A percentile compares a stretch with the other conserved stretches of the same genome.
Evolutionary conservation across 176 grass and related monocot species (phyloP).

Genomic region (Ensete ventricosum): DNA sequence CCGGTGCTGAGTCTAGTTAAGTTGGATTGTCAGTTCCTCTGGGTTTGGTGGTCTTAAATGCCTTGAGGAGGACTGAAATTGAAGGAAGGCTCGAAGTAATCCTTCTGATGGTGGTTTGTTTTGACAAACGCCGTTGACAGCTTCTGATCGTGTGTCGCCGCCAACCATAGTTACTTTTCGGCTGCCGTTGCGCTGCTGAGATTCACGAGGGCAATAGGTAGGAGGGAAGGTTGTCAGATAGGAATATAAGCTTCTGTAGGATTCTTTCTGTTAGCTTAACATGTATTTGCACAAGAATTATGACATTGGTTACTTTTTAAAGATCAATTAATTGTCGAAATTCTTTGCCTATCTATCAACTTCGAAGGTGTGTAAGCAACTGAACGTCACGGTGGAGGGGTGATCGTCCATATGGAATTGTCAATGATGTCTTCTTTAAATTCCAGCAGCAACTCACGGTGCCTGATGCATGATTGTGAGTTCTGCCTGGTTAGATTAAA

Average conservation of each 20-base stretch:
- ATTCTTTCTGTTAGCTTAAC: not conserved
- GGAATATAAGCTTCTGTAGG: not conserved
- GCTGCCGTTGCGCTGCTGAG: too few relatives aligned
- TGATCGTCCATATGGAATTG: too few relatives aligned
- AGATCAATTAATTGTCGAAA: too few relatives aligned
- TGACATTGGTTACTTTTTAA: too few relatives aligned
- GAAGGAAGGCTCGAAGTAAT: not conserved
- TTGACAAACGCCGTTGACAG: not conserved
- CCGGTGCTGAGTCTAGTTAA: conserved; percentile 10
- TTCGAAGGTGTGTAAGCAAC: too few relatives aligned
- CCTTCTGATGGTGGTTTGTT: not conserved
- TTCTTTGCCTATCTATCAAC: too few relatives aligned
- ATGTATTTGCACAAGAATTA: not conserved
- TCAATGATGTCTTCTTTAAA: too few relatives aligned
- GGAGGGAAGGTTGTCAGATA: not conserved
- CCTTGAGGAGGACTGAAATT: not conserved
- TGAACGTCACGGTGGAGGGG: too few relatives aligned
- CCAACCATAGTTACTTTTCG: not conserved
- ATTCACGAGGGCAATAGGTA: not conserved
- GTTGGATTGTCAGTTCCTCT: not conserved
- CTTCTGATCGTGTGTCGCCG: too few relatives aligned
- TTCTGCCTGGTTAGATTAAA: too few relatives aligned
- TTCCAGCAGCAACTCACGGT: too few relatives aligned
- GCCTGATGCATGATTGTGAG: too few relatives aligned
- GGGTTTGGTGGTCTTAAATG: not conserved